Percentiles rank a stretch among this genome's conserved stretches.
Conservation (phyloP, 495 filamentous ascomycete genomes). For the Lophiostoma macrostomum region DNA sequence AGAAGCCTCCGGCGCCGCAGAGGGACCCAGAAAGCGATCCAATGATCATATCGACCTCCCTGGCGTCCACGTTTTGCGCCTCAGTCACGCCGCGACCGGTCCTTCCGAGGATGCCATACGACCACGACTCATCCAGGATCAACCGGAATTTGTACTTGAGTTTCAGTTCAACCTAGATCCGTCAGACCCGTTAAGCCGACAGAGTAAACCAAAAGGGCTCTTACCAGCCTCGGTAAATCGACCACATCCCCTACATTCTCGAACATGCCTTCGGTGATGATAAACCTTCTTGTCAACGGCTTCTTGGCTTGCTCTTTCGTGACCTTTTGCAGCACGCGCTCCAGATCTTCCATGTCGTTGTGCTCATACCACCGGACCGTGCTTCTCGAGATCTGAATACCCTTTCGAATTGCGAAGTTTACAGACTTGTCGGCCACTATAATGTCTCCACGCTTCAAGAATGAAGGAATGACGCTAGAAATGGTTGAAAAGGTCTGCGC, state of each 20-base stretch:
- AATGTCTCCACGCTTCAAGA: slow-evolving; percentile 94
- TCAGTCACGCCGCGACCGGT: slow-evolving; percentile 91
- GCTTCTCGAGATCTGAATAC: slow-evolving; percentile 87
- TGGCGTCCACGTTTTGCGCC: slow-evolving; percentile 89
- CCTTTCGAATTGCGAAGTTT: slow-evolving; percentile 91
- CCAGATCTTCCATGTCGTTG: slow-evolving; percentile 91
- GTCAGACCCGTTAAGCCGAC: slow-evolving; percentile 16
- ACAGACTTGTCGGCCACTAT: slow-evolving; percentile 96
- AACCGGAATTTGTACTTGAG: slow-evolving; percentile 94
- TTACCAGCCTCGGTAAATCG: slow-evolving; percentile 79
- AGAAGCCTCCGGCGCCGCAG: slow-evolving; percentile 93
- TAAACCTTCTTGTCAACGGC: slow-evolving; percentile 86
- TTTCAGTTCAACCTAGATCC: slow-evolving; percentile 74
- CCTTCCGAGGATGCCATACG: slow-evolving; percentile 87
- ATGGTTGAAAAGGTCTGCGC: slow-evolving; percentile 94
- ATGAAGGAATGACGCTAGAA: slow-evolving; percentile 88
- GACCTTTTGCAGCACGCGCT: slow-evolving; percentile 79
- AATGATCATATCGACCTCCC: slow-evolving; percentile 90
- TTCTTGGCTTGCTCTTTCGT: slow-evolving; percentile 83
- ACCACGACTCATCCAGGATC: slow-evolving; percentile 95
- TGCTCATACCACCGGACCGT: slow-evolving; percentile 93
- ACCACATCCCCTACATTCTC: slow-evolving; percentile 85
- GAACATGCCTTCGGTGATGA: slow-evolving; percentile 93
- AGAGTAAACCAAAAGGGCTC: slow-evolving; percentile 35
- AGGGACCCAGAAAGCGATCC: slow-evolving; percentile 87